Evolutionary conservation across 2,329 filamentous ascomycete genomes (phyloP), one percentile per base, ranked within the genome.

Genomic region (Trichoderma arundinaceum): DNA sequence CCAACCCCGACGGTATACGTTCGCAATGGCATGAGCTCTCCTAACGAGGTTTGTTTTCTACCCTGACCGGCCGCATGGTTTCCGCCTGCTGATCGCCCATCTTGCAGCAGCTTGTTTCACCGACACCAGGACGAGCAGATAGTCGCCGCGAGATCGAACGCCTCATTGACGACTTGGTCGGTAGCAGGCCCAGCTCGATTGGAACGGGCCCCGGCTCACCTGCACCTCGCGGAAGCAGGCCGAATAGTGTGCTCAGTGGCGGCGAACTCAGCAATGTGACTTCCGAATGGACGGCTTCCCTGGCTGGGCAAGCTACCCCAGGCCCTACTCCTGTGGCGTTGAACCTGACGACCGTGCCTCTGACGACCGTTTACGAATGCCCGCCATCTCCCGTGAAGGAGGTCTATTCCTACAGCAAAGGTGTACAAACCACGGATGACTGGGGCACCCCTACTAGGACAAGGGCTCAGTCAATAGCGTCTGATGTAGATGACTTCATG

Each of bases 321-420:
- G 76, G 52, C 7, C 61, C 79, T 33, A 72, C 77, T 4, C 59
- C 59, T n/a, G 81, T 82, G 32, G 81, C 84, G 15, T 92, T 94
- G 73, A 90, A 88, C 3, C 86, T 97, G 19, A 90, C 88, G 7
- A 90, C 93, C 1, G 88, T 87, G 10, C 84, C 91, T 7, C 83
- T 92, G 61, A 88, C 89, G 17, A 93, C 92, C 39, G 86, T 95
- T 67, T 93, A 90, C 78, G 94, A 97, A 77, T 91, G 88, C 69
- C 88, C 90, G 1, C 90, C 91, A 1, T 90, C 88, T 19, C 88
- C 90, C 39, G 86, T 90, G 64, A 87, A 90, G 69, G 95, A 99
- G 77, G 84, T 96, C 67, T 93, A 96, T 74, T 96, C 93, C 61
- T 99, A 99, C 83, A 98, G 92, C 83, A 98, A 97, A 81, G 94